Evolutionary conservation across 305 asterid species (phyloP), one percentile per base, ranked within the genome.

Genomic region (Fraxinus greggii): DNA sequence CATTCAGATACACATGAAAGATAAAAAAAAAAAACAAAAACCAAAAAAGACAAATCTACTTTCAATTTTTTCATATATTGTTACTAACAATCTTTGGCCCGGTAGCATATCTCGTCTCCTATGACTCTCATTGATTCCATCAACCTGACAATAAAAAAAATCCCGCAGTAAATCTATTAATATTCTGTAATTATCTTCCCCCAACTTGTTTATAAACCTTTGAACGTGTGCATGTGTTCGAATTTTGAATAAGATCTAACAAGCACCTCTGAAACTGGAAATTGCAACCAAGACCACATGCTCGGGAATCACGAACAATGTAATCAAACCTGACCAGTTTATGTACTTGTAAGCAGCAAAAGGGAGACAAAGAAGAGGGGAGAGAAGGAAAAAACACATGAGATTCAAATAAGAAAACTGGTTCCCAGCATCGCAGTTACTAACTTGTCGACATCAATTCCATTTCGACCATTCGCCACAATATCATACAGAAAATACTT

Each of bases 371-470:
- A 54, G 7, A 26, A 24, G 35, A 51, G 10, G 72, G 1, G 28
- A 80, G 13, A 83, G 21, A 17, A 56, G 33, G 6, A 28, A 56
- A 5, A 77, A 3, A n/a, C 45, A 67, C 45, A 74, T 33, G 48
- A 77, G 28, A 83, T 74, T 77, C 59, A 40, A 69, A 82, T 26
- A 75, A 63, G 24, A 7, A 63, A 83, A 76, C 56, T 15, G 75
- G 31, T 63, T 81, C 56, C 80, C 45, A 79, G 82, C 8, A 69
- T 84, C 76, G 45, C 80, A 77, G 82, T 72, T 81, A 93, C 98
- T 88, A 83, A 94, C 99, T 96, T 96, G 97, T 96, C 99, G 84
- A 96, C 99, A 36, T 94, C 99, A 81, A 96, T 88, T 82, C 98
- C 97, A 88, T 90, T 96, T 83, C 97, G 96, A 82, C 99, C 98